A percentile compares a stretch with the other conserved stretches of the same genome.
Evolutionary conservation across 176 grass and related monocot species (phyloP).

Genomic region (Saccharum spontaneum): DNA sequence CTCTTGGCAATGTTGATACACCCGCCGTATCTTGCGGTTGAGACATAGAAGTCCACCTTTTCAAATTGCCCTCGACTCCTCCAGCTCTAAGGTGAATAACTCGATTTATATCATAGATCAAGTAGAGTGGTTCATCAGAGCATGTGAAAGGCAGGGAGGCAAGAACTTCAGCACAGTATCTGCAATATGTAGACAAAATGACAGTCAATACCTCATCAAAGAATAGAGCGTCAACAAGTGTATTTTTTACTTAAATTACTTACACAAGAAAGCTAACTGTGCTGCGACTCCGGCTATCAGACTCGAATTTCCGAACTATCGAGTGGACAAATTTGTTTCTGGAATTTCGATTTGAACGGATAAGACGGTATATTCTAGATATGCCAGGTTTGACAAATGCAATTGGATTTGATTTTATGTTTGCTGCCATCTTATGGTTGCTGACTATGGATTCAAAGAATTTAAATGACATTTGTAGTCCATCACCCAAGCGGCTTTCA

Average conservation of each 20-base stretch:
- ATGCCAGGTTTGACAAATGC: constrained; percentile 88
- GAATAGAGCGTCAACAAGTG: constrained; percentile 12
- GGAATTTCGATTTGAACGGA: constrained; percentile 79
- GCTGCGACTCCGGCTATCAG: constrained; percentile 55
- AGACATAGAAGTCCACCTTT: constrained; percentile 77
- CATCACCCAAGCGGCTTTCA: constrained; percentile 93
- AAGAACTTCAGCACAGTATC: constrained; percentile 96
- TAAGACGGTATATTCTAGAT: constrained; percentile 93
- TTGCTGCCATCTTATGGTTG: constrained; percentile 56
- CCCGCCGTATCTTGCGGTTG: constrained; percentile 43
- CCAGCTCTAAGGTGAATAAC: constrained; percentile 92
- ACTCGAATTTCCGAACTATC: constrained; percentile 86
- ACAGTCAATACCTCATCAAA: constrained; percentile 29
- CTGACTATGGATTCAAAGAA: constrained; percentile 79
- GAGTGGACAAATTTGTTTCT: constrained; percentile 99
- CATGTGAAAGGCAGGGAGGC: constrained; percentile 86
- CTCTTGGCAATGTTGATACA: constrained; percentile 24
- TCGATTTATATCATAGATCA: constrained; percentile 99
- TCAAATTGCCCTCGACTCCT: constrained; percentile 85
- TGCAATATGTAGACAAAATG: constrained; percentile 48
- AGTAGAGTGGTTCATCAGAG: constrained; percentile 91
- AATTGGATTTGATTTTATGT: constrained; percentile 71
- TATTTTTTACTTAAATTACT: constrained; percentile 43
- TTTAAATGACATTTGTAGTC: constrained; percentile 85
- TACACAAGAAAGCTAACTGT: constrained; percentile 84